Percentiles rank a stretch among this genome's conserved stretches.
Conservation (phyloP, 1,284 basidiomycete genomes). For the Ganoderma lingzhi region DNA sequence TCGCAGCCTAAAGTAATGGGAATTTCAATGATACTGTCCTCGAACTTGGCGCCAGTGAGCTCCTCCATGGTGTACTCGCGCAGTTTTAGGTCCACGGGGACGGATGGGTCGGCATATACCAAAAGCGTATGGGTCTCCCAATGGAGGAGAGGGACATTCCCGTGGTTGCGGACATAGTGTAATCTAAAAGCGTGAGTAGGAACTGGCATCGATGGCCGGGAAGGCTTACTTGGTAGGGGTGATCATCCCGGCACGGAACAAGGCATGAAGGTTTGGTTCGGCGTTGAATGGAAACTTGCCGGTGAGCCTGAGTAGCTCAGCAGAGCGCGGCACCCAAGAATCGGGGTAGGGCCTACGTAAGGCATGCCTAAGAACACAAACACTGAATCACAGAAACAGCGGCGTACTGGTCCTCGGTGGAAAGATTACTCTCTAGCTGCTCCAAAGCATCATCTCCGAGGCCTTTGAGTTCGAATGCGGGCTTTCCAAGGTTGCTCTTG, state of each 20-base stretch:
- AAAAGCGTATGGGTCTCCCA: slow-evolving; percentile 36
- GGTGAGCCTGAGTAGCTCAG: slow-evolving; percentile 33
- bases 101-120: slow-evolving; percentile 27
- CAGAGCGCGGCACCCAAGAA: slow-evolving; percentile 39
- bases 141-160: slow-evolving; percentile 32
- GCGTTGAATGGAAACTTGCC: slow-evolving; percentile 37
- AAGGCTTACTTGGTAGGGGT: slow-evolving; percentile 34
- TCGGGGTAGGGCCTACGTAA: slow-evolving; percentile 30
- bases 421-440: slow-evolving; percentile 34
- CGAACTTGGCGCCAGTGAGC: slow-evolving; percentile 28
- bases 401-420: slow-evolving; percentile 37
- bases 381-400: not conserved
- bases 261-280: slow-evolving; percentile 28
- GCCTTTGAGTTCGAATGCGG: slow-evolving; percentile 26
- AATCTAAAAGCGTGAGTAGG: slow-evolving; percentile 20
- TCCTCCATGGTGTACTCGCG: slow-evolving; percentile 35
- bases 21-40: slow-evolving; percentile 27
- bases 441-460: slow-evolving; percentile 30
- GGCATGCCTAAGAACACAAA: not conserved
- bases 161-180: slow-evolving; percentile 39
- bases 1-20: slow-evolving; percentile 38
- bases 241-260: slow-evolving; percentile 35
- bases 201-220: not conserved
- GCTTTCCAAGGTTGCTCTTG: slow-evolving; percentile 28
- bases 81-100: slow-evolving; percentile 27